Conservation (phyloP, 2,329 filamentous ascomycete species). For the Corniculantispora saksenae region DNA sequence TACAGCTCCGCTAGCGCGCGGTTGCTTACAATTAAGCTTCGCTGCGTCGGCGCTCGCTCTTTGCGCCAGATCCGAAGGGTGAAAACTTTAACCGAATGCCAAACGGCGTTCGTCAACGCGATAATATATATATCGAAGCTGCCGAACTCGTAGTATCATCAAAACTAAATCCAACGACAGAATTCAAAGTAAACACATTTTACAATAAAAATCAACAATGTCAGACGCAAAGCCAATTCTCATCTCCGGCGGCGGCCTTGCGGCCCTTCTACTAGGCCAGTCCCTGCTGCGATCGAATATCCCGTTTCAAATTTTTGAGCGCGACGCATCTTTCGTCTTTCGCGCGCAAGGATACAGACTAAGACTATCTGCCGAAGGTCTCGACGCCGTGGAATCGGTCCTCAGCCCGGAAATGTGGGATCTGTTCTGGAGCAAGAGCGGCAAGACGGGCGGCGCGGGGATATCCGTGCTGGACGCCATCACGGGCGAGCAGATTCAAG, state of each 20-base stretch:
- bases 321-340: conserved; percentile 50
- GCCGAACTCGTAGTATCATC: neutral
- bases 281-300: conserved; percentile 43
- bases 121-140: neutral
- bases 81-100: neutral
- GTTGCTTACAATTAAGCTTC: conserved; percentile 15
- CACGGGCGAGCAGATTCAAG: conserved; percentile 31
- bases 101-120: neutral
- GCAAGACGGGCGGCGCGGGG: conserved; percentile 60
- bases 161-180: neutral
- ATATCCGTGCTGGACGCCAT: conserved; percentile 53
- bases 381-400: conserved; percentile 62
- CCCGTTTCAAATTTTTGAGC: conserved; percentile 59
- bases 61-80: neutral
- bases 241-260: conserved; percentile 46
- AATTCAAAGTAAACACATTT: neutral
- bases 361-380: conserved; percentile 56
- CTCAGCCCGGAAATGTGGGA: conserved; percentile 49
- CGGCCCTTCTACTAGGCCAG: conserved; percentile 46
- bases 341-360: conserved; percentile 65
- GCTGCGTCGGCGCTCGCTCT: conserved; percentile 1
- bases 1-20: neutral
- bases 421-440: conserved; percentile 60
- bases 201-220: neutral
- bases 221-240: conserved; percentile 35